Percentiles rank a stretch among this genome's conserved stretches.
phyloP scores from a whole-genome alignment of 345 rosid genomes.

The Lepidium aucheri region DNA sequence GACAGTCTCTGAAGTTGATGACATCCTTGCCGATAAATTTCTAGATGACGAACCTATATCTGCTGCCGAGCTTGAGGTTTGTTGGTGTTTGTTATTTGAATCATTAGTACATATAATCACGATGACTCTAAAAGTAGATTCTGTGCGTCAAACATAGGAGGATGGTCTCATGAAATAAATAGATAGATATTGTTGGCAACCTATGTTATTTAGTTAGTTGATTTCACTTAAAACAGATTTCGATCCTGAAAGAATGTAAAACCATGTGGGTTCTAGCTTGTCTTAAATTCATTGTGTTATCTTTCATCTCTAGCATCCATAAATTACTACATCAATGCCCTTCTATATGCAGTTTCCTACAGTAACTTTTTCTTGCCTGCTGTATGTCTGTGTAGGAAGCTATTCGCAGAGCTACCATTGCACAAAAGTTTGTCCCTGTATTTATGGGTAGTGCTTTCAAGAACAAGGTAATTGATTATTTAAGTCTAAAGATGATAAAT shows the following conservation, averaged over 20 bases:
- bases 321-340: not conserved
- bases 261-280: not conserved
- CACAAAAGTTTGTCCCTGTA: slow-evolving; percentile 86
- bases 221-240: not conserved
- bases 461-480: slow-evolving; percentile 62
- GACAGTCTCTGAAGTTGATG: slow-evolving; percentile 93
- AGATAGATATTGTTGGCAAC: not conserved
- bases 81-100: not conserved
- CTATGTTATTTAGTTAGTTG: not conserved
- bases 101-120: not conserved
- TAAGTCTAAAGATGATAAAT: not conserved
- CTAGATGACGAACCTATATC: slow-evolving; percentile 83
- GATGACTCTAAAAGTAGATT: not conserved
- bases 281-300: not conserved
- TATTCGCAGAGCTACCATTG: slow-evolving; percentile 89
- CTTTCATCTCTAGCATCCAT: not conserved
- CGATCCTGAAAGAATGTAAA: not conserved
- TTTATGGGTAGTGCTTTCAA: slow-evolving; percentile 99
- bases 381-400: slow-evolving; percentile 54
- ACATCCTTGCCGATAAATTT: slow-evolving; percentile 80
- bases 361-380: not conserved
- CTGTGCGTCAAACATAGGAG: not conserved
- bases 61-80: slow-evolving; percentile 74
- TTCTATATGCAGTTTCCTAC: not conserved
- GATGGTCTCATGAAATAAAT: not conserved